These are phyloP conservation scores for Lichtheimia corymbifera DNA, from an alignment of 371 early-diverging fungal species.

Conservation along the genomic window DNA sequence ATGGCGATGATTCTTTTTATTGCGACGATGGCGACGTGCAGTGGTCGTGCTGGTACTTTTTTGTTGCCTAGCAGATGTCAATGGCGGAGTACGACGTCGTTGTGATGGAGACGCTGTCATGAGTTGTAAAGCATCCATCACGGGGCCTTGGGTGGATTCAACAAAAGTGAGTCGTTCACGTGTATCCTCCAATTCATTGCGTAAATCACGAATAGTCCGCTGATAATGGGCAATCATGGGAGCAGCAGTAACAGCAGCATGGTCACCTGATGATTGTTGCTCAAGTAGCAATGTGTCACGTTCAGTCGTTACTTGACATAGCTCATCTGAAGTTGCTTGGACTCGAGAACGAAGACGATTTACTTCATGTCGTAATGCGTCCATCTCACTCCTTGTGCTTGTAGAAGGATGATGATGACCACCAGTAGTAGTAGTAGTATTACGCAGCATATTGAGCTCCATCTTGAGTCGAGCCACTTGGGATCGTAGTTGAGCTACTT, in stretches of 20 bases:
- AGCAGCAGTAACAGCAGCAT: slow-evolving; percentile 12
- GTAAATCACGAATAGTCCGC: slow-evolving; percentile 49
- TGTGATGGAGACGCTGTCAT: slow-evolving; percentile 8
- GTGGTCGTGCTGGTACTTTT: slow-evolving; percentile 21
- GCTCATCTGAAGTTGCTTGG: slow-evolving; percentile 42
- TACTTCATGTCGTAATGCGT: slow-evolving; percentile 47
- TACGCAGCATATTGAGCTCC: slow-evolving; percentile 55
- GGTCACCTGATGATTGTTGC: slow-evolving; percentile 21
- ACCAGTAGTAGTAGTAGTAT: slow-evolving; percentile 24
- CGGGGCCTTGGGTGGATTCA: slow-evolving; percentile 23
- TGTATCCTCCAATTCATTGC: slow-evolving; percentile 45
- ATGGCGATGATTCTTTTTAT: slow-evolving; percentile 5
- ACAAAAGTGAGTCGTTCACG: slow-evolving; percentile 33
- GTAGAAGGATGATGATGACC: slow-evolving; percentile 23
- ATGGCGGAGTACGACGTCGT: slow-evolving; percentile 8
- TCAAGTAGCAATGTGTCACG: slow-evolving; percentile 59
- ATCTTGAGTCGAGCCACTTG: slow-evolving; percentile 66
- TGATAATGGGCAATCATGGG: slow-evolving; percentile 50
- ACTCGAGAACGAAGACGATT: slow-evolving; percentile 51
- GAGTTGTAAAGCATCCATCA: slow-evolving; percentile 18
- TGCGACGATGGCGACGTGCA: slow-evolving; percentile 16
- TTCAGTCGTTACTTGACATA: slow-evolving; percentile 53
- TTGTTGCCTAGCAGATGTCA: neutral
- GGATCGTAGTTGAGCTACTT: slow-evolving; percentile 67
- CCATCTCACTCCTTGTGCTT: slow-evolving; percentile 17